phyloP scores from a whole-genome alignment of 352 stramenopile genomes.

The Pythium angustatum region DNA sequence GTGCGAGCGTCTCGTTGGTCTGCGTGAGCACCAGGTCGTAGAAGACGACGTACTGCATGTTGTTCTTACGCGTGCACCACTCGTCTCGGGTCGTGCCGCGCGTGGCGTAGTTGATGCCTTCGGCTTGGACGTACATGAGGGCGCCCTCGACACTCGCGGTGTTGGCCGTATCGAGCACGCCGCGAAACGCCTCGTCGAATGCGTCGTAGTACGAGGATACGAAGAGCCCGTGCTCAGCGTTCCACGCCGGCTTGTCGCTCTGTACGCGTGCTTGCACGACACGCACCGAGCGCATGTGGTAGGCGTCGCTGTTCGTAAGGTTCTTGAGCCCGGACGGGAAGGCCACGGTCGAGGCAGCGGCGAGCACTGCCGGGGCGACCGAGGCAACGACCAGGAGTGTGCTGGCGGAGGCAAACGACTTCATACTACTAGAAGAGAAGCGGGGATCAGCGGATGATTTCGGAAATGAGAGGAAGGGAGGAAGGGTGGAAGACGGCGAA shows the following conservation, averaged over 20 bases:
- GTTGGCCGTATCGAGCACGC: slow-evolving; percentile 82
- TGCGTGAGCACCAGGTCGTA: slow-evolving; percentile 78
- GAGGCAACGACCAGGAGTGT: not conserved
- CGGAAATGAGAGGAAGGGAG: too few relatives aligned
- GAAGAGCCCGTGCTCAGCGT: slow-evolving; percentile 39
- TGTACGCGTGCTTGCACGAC: slow-evolving; percentile 66
- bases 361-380: not conserved
- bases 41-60: slow-evolving; percentile 80
- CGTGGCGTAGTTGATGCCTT: slow-evolving; percentile 81
- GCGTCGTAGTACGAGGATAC: slow-evolving; percentile 51
- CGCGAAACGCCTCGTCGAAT: slow-evolving; percentile 49
- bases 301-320: slow-evolving; percentile 39
- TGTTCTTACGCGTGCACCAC: slow-evolving; percentile 78
- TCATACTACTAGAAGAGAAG: slow-evolving; percentile 26
- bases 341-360: slow-evolving; percentile 2
- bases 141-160: slow-evolving; percentile 75
- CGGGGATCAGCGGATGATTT: too few relatives aligned
- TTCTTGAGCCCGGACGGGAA: slow-evolving; percentile 33
- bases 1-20: slow-evolving; percentile 73
- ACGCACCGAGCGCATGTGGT: slow-evolving; percentile 58
- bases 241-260: slow-evolving; percentile 54
- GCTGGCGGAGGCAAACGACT: slow-evolving; percentile 1
- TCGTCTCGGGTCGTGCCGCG: slow-evolving; percentile 48
- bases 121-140: slow-evolving; percentile 88
- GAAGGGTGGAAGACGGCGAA: too few relatives aligned